Conservation (phyloP, 148 eudicot genomes). For the Euryodendron excelsum region DNA sequence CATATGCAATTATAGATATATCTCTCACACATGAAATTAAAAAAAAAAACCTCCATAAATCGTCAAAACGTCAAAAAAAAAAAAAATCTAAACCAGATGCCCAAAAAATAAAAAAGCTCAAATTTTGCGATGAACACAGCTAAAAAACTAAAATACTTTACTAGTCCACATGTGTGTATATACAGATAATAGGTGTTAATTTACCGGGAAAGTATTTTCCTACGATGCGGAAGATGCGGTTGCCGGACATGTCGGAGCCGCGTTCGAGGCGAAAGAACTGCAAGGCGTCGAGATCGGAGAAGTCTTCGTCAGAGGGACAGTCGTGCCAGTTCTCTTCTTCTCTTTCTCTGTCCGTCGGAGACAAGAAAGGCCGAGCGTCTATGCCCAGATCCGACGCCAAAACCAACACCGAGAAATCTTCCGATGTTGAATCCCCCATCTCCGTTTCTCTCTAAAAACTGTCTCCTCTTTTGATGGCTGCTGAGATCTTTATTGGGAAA, state of each 20-base stretch:
- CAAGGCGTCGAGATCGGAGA: slow-evolving; percentile 73
- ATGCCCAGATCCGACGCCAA: slow-evolving; percentile 77
- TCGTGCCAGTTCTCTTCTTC: slow-evolving; percentile 70
- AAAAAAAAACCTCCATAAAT: too few species aligned
- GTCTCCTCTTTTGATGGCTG: too few species aligned
- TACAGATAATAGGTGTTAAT: neutral
- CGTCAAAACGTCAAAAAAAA: too few species aligned
- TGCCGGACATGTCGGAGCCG: slow-evolving; percentile 66
- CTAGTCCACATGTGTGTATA: neutral
- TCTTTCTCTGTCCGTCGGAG: slow-evolving; percentile 18
- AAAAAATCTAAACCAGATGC: neutral
- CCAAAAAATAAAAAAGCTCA: neutral
- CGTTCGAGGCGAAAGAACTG: slow-evolving; percentile 60
- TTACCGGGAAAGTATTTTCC: slow-evolving; percentile 90
- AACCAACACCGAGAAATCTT: slow-evolving; percentile 81
- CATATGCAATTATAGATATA: too few species aligned
- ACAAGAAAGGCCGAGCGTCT: slow-evolving; percentile 72
- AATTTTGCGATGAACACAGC: neutral
- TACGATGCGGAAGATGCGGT: slow-evolving; percentile 75
- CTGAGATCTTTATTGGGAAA: too few species aligned
- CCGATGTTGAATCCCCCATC: slow-evolving; percentile 45
- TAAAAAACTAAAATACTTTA: neutral
- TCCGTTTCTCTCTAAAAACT: neutral
- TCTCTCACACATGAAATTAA: too few species aligned
- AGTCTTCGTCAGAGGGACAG: slow-evolving; percentile 75